Base-by-base conservation (phyloP, 495 filamentous ascomycete genomes). In the Sabuloglossum arenarium region DNA sequence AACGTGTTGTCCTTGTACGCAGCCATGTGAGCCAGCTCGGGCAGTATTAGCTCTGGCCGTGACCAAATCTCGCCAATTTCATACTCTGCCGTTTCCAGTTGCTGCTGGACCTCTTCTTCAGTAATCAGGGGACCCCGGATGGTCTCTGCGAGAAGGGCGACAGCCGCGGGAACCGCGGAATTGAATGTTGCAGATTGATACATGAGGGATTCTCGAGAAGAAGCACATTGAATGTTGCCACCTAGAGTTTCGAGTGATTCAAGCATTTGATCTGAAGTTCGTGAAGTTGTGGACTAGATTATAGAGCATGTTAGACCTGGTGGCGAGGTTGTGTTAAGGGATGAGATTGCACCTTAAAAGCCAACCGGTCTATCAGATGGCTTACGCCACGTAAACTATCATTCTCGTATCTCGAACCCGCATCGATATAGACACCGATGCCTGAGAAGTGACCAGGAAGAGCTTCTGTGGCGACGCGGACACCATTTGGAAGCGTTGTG, bases 181-280 rank as follows among this genome's bases (percentile, higher is more conserved):
- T 99, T 99, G 78, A 99, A 99, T 55, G 87, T 96, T 34, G 91
- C 93, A 5, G 87, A 84, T 68, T 97, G 93, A 71, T 99, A 99
- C 91, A 99, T 97, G 64, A 99, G 77, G 23, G 88, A 87, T 66
- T 99, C 91, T 42, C 91, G 75, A 0, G 90, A 94, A 0, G 90
- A 96, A 32, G 87, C 88, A 66, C 91, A 97, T 69, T 96, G 89
- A 58, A 97, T 86, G 61, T 94, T 95, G 23, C 91, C 91, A 28
- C 91, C 91, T 6, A 99, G 73, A 1, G 78, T 80, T 65, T 96
- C 90, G 1, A 94, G 69, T 0, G 78, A 71, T 66, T 95, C 87
- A 3, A 94, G 69, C 80, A 97, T 94, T 60, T 93, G 71, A 67
- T 94, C 88, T 43, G 79, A 76, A 1, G 81, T 76, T 37, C 79